A percentile compares a stretch with the other conserved stretches of the same genome.
Evolutionary conservation across 208 protist genomes (phyloP).

Genomic region (Leishmania lainsoni): DNA sequence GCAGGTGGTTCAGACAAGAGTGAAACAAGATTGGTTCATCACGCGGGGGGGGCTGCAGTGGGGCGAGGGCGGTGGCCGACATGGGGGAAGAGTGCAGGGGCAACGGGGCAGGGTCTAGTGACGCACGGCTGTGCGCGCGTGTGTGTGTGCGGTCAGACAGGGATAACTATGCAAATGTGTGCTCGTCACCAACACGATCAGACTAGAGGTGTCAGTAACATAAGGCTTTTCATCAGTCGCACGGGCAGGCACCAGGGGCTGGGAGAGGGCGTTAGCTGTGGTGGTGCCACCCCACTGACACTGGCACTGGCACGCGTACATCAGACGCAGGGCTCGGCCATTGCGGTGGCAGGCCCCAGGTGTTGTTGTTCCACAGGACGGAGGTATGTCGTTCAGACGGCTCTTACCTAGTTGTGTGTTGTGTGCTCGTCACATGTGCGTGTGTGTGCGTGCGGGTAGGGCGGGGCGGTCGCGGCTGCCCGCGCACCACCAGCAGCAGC

Average conservation of each 20-base stretch:
- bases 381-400: constrained; percentile 36
- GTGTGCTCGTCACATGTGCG: constrained; percentile 29
- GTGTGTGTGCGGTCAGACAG: constrained; percentile 31
- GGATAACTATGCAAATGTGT: constrained; percentile 47
- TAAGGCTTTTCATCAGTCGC: constrained; percentile 22
- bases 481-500: neutral
- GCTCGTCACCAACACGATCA: constrained; percentile 37
- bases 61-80: neutral
- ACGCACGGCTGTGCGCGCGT: neutral
- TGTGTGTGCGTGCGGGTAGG: neutral
- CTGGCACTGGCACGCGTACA: neutral
- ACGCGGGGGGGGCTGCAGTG: neutral
- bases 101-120: neutral
- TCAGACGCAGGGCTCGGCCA: constrained; percentile 22
- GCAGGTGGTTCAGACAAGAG: constrained; percentile 12
- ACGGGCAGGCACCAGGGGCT: neutral
- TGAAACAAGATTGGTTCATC: constrained; percentile 16
- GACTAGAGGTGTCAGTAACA: constrained; percentile 45
- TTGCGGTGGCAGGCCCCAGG: constrained; percentile 31
- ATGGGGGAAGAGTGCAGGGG: neutral
- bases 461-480: neutral
- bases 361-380: constrained; percentile 25
- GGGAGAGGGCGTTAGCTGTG: neutral
- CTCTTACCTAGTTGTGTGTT: constrained; percentile 34
- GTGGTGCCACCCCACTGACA: neutral